Conservation (phyloP, 371 early-diverging fungal species). For the Mucor saturninus region DNA sequence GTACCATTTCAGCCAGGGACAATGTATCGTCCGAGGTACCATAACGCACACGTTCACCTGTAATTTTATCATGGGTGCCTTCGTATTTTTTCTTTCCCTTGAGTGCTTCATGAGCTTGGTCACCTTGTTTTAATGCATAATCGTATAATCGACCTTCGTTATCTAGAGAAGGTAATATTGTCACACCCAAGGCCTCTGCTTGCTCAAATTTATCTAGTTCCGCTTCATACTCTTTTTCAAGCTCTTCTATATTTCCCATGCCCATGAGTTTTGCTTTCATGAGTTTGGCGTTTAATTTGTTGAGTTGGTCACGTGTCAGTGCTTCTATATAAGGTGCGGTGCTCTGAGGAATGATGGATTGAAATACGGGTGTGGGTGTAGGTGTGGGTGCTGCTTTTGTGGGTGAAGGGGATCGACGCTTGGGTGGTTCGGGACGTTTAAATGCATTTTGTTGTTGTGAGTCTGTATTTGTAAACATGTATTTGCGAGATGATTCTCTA, state of each 20-base stretch:
- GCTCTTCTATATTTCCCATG: conserved; percentile 60
- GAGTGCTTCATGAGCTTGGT: conserved; percentile 12
- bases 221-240: conserved; percentile 74
- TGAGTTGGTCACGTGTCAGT: conserved; percentile 74
- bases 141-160: conserved; percentile 64
- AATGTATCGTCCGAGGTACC: conserved; percentile 60
- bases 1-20: conserved; percentile 68
- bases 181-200: conserved; percentile 27
- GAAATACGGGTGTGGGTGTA: neutral
- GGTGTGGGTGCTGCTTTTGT: conserved; percentile 8
- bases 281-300: conserved; percentile 83
- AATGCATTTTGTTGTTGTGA: conserved; percentile 8
- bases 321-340: conserved; percentile 25
- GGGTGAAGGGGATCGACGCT: conserved; percentile 7
- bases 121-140: conserved; percentile 38
- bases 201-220: conserved; percentile 49
- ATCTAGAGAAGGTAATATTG: conserved; percentile 69
- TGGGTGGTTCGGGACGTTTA: conserved; percentile 24
- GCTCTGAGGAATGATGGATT: conserved; percentile 7
- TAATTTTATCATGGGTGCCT: conserved; percentile 58
- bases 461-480: conserved; percentile 42
- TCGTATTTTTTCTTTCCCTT: conserved; percentile 56
- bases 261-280: conserved; percentile 82
- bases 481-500: conserved; percentile 19
- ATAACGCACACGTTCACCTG: conserved; percentile 64